Conservation (phyloP, 345 rosid genomes). For the Leavenworthia alabamica region DNA sequence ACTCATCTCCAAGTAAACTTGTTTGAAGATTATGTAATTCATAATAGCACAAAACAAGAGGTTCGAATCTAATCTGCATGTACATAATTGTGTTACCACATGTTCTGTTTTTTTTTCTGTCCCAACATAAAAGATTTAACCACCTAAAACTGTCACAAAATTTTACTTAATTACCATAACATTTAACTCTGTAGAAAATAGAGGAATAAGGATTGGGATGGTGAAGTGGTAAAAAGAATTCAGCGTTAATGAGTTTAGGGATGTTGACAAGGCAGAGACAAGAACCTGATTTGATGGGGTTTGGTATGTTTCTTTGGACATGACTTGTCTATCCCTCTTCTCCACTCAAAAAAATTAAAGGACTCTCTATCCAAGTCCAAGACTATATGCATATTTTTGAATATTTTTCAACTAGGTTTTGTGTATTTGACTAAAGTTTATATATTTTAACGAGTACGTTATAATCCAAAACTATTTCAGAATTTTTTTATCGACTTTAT, state of each 20-base stretch:
- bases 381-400: not conserved
- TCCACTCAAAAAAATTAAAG: slow-evolving; percentile 4
- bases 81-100: not conserved
- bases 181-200: not conserved
- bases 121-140: too few species aligned
- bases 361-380: not conserved
- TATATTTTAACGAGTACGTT: not conserved
- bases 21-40: not conserved
- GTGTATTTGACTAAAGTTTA: not conserved
- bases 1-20: not conserved
- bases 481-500: not conserved
- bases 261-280: slow-evolving; percentile 26
- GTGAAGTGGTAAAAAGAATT: not conserved
- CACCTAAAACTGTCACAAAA: too few species aligned
- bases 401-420: not conserved
- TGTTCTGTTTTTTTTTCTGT: too few species aligned
- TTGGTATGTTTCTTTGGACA: slow-evolving; percentile 25
- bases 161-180: too few species aligned
- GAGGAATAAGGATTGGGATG: not conserved
- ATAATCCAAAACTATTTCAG: not conserved
- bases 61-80: not conserved
- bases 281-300: slow-evolving; percentile 25
- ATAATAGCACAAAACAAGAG: not conserved
- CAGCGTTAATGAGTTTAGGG: slow-evolving; percentile 10
- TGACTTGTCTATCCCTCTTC: slow-evolving; percentile 24